phyloP scores from a whole-genome alignment of 2,329 filamentous ascomycete genomes.

The Aspergillus floridensis region DNA sequence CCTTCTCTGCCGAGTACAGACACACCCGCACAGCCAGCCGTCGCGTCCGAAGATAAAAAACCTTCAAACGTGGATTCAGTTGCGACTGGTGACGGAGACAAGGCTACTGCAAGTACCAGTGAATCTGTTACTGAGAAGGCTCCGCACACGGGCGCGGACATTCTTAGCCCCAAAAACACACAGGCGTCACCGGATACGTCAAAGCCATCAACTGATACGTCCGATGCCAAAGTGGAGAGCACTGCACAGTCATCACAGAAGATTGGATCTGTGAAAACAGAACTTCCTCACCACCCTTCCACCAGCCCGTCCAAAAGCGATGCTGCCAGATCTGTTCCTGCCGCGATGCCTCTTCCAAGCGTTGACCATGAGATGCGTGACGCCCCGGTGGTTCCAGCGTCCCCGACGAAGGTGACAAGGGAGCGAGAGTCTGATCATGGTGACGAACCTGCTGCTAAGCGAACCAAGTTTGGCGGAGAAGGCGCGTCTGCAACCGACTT shows the following conservation, averaged over 20 bases:
- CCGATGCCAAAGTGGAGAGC: slow-evolving; percentile 18
- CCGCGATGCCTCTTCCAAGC: slow-evolving; percentile 22
- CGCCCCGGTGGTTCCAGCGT: slow-evolving; percentile 51
- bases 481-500: slow-evolving; percentile 43
- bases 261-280: slow-evolving; percentile 26
- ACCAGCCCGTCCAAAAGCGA: slow-evolving; percentile 20
- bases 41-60: slow-evolving; percentile 13
- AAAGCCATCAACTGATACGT: slow-evolving; percentile 12
- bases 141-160: neutral
- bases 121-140: neutral
- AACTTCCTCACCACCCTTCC: slow-evolving; percentile 38
- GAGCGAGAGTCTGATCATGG: slow-evolving; percentile 71
- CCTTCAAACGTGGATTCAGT: slow-evolving; percentile 10
- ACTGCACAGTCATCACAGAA: slow-evolving; percentile 22
- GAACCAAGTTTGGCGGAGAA: slow-evolving; percentile 68
- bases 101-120: slow-evolving; percentile 6
- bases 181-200: slow-evolving; percentile 11
- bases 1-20: slow-evolving; percentile 19
- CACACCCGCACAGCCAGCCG: slow-evolving; percentile 2
- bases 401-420: slow-evolving; percentile 62
- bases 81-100: slow-evolving; percentile 10
- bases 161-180: slow-evolving; percentile 6
- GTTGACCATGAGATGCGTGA: slow-evolving; percentile 56
- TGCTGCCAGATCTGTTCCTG: slow-evolving; percentile 16
- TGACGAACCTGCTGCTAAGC: slow-evolving; percentile 70